Conservation (phyloP, 495 filamentous ascomycete species). For the Rostrohypoxylon terebratum region DNA sequence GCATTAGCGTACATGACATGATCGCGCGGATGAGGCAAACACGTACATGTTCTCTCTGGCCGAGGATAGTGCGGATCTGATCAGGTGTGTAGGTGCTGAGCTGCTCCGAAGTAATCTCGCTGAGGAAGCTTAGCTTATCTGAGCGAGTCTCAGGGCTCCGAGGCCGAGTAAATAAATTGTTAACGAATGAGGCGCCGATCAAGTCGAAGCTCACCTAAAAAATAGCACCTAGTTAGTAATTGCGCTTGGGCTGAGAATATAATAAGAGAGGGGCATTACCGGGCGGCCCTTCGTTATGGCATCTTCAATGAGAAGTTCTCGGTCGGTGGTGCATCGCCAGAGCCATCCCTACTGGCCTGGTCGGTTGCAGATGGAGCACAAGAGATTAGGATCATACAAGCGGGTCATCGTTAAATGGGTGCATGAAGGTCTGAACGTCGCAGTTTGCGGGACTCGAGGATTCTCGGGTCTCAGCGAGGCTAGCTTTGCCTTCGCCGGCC, state of each 20-base stretch:
- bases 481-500: background rate
- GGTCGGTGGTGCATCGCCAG: conserved; percentile 73
- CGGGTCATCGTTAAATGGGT: conserved; percentile 71
- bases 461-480: background rate
- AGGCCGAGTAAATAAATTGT: conserved; percentile 46
- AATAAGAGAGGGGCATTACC: conserved; percentile 46
- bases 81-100: conserved; percentile 56
- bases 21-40: background rate
- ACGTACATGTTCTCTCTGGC: conserved; percentile 57
- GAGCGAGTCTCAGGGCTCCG: conserved; percentile 51
- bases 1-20: conserved; percentile 9
- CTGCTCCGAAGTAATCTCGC: conserved; percentile 63
- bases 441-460: background rate
- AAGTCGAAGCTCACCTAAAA: conserved; percentile 41
- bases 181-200: conserved; percentile 17
- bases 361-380: conserved; percentile 65
- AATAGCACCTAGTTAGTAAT: conserved; percentile 11
- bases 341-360: conserved; percentile 69
- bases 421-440: conserved; percentile 57
- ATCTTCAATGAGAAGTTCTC: conserved; percentile 57
- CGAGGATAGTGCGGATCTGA: conserved; percentile 56
- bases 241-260: conserved; percentile 29
- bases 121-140: conserved; percentile 57
- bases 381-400: conserved; percentile 56
- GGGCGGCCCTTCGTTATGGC: conserved; percentile 46